Evolutionary conservation across 2,329 filamentous ascomycete species (phyloP).

Genomic region (Tolypocladium ophioglossoides): DNA sequence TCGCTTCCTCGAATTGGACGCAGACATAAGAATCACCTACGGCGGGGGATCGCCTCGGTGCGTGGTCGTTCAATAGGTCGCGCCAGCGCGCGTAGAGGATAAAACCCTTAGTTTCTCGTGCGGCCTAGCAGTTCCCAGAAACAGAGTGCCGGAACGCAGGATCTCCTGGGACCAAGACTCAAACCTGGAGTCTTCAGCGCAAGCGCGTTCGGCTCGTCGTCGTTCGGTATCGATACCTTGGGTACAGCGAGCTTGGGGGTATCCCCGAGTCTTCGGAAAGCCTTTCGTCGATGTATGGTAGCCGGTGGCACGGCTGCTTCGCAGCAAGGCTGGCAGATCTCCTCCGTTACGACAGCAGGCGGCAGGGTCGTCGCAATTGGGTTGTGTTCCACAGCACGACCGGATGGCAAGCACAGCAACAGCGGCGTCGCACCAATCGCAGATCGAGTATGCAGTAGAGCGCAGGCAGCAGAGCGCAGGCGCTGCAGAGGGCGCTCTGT

Average conservation of each 20-base stretch:
- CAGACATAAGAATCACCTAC: slow-evolving; percentile 27
- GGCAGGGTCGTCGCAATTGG: neutral
- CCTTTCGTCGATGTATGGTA: too few species aligned
- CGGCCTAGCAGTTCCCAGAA: neutral
- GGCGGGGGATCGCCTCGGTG: neutral
- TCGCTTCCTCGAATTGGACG: slow-evolving; percentile 54
- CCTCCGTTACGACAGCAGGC: too few species aligned
- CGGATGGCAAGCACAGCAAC: neutral
- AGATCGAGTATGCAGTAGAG: neutral
- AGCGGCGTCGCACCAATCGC: neutral
- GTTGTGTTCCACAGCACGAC: neutral
- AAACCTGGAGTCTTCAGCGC: neutral
- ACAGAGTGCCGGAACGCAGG: neutral
- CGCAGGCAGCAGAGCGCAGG: neutral
- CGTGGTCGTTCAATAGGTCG: neutral
- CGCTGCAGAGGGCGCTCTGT: neutral
- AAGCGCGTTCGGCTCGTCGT: neutral
- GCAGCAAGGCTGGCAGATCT: neutral
- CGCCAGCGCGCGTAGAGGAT: neutral
- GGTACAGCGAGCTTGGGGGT: neutral
- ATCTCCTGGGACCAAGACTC: neutral
- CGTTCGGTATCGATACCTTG: neutral
- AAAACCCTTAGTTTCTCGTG: neutral
- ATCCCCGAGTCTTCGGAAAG: too few species aligned
- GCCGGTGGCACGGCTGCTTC: too few species aligned